Base-by-base conservation (phyloP, 2,329 filamentous ascomycete species). In the Exophiala phaeomuriformis region DNA sequence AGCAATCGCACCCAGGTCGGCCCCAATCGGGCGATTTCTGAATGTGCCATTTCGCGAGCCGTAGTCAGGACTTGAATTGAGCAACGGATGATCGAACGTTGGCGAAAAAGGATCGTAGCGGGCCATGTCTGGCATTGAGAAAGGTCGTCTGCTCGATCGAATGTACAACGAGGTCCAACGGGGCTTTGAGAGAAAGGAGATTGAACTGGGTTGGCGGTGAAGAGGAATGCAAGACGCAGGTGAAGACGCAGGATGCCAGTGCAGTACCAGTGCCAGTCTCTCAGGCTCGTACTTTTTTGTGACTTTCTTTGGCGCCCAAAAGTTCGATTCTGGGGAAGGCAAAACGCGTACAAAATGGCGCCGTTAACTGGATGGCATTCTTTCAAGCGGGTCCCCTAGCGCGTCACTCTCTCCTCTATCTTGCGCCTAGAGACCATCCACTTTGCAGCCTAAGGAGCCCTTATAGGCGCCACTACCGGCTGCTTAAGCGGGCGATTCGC, bases 81-180 rank as follows among this genome's bases (percentile, higher is more conserved):
- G 50, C 19, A 63, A 49, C 41, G 60, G 61, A 50, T 62, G 60
- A 32, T 61, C 58, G 43, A 60, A 60, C 6, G 61, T 58, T 30
- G 60, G 55, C 19, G 60, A 60, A 49, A 63, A 63, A 4, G 61
- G 60, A 50, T 62, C 60, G 48, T 58, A 58, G 41, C 59, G 61
- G 51, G 61, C 61, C 61, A 63, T 63, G 56, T 55, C 54, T 55
- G 61, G 61, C 60, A 63, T 63, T 54, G 52, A 51, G 49, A 39
- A 35, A 43, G 37, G 9, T 36, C 10, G 27, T 29, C 19, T 7
- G 10, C n/a, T 12, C 47, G 28, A 8, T 36, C n/a, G 49, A 42
- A 29, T 29, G n/a, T 28, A 42, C 40, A 47, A 37, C 48, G 8
- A 39, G 33, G 43, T 33, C 19, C 19, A 19, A 19, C 19, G 19